phyloP scores from a whole-genome alignment of 2,329 filamentous ascomycete species.

The Didymella keratinophila region DNA sequence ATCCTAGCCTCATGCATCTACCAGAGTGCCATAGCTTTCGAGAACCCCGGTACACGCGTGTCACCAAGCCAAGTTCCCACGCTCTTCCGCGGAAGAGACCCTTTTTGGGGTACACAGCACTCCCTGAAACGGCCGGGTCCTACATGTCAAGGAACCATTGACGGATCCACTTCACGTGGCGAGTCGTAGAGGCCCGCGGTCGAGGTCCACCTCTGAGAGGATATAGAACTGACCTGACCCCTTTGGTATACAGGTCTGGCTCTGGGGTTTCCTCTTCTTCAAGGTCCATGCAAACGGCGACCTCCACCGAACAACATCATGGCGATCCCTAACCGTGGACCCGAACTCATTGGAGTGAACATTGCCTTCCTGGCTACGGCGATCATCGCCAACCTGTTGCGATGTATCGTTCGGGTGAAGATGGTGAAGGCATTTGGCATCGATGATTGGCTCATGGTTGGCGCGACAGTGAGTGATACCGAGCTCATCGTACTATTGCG shows the following conservation, averaged over 20 bases:
- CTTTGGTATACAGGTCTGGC: conserved; percentile 14
- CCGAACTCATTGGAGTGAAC: conserved; percentile 43
- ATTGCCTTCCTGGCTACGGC: conserved; percentile 39
- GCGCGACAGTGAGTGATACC: conserved; percentile 37
- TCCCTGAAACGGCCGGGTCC: conserved; percentile 33
- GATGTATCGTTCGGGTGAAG: conserved; percentile 41
- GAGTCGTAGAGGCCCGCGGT: conserved; percentile 19
- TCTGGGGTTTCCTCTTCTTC: conserved; percentile 13
- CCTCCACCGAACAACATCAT: conserved; percentile 27
- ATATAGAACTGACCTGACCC: conserved; percentile 30
- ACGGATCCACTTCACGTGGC: conserved; percentile 36
- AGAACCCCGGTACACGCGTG: conserved; percentile 5
- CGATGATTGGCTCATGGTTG: conserved; percentile 48
- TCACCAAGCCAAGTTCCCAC: conserved; percentile 5
- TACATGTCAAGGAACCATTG: conserved; percentile 23
- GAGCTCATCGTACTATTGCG: not conserved
- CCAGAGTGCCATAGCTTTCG: conserved; percentile 6
- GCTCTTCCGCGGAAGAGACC: conserved; percentile 19
- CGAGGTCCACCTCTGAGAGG: conserved; percentile 24
- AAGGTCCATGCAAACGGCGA: conserved; percentile 14
- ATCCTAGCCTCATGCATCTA: not conserved
- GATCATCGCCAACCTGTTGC: conserved; percentile 35
- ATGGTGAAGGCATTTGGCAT: conserved; percentile 48
- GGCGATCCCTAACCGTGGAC: conserved; percentile 45
- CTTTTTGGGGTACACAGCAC: conserved; percentile 22